Evolutionary conservation across 139 green algal genomes (phyloP).

Genomic region (Tetratostichococcus sp.): DNA sequence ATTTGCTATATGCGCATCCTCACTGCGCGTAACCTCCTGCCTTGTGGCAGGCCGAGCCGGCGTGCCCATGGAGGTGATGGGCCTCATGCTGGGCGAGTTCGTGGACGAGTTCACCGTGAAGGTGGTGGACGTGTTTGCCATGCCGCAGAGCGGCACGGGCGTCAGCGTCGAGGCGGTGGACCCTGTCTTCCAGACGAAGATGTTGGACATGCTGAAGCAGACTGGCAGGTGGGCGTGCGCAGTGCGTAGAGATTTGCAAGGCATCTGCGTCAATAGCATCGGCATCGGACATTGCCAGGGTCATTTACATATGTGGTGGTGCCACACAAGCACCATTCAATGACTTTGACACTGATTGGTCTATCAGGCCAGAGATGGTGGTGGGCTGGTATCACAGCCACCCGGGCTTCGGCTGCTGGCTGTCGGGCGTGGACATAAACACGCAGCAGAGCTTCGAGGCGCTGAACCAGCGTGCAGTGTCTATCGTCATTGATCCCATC

Average conservation of each 20-base stretch:
- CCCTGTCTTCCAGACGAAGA: constrained; percentile 98
- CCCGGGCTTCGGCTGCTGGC: constrained; percentile 98
- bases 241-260: not conserved
- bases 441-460: constrained; percentile 98
- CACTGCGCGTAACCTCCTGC: no score
- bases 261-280: not conserved
- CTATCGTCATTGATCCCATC: constrained; percentile 97
- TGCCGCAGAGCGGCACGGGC: constrained; percentile 96
- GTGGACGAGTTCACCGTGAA: constrained; percentile 99
- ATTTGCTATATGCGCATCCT: not conserved
- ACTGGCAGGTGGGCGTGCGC: constrained; percentile 64
- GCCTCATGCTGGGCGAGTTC: constrained; percentile 99
- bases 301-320: no score
- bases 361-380: constrained; percentile 94
- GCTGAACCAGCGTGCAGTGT: constrained; percentile 92
- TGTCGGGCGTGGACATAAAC: constrained; percentile 99
- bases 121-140: constrained; percentile 99
- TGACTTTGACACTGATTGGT: no score
- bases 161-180: constrained; percentile 98
- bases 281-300: not conserved
- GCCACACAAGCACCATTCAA: no score
- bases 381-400: constrained; percentile 99
- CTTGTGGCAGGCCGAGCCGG: constrained; percentile 79
- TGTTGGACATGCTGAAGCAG: constrained; percentile 99
- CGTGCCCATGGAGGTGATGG: constrained; percentile 99